Percentiles rank a stretch among this genome's conserved stretches.
Conservation (phyloP, 1,139 yeast species). For the Candida glucosophila region DNA sequence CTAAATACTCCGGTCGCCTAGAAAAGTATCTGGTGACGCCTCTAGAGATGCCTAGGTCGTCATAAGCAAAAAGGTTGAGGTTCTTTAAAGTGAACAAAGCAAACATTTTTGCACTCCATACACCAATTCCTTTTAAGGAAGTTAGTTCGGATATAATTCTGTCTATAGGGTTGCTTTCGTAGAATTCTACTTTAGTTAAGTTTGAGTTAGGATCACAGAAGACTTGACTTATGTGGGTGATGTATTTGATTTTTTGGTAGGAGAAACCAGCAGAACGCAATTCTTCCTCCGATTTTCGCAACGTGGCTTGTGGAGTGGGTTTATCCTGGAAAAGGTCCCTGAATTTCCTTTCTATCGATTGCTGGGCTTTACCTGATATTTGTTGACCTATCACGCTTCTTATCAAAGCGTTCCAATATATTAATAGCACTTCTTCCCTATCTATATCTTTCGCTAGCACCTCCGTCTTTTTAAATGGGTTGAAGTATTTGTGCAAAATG, state of each 20-base stretch:
- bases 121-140: constrained; percentile 70
- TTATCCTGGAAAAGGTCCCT: constrained; percentile 21
- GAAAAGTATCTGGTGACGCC: constrained; percentile 63
- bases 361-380: constrained; percentile 79
- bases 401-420: constrained; percentile 31
- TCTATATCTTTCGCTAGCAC: constrained; percentile 5
- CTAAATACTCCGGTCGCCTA: constrained; percentile 43
- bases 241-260: constrained; percentile 57
- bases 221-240: constrained; percentile 51
- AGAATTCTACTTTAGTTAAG: constrained; percentile 33
- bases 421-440: constrained; percentile 23
- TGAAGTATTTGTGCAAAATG: constrained; percentile 23
- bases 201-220: constrained; percentile 33
- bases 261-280: constrained; percentile 65
- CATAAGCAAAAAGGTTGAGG: constrained; percentile 64
- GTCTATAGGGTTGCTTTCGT: constrained; percentile 24
- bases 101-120: constrained; percentile 92
- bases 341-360: constrained; percentile 48
- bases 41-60: constrained; percentile 78
- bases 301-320: constrained; percentile 48
- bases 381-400: constrained; percentile 66
- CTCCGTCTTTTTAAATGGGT: constrained; percentile 15
- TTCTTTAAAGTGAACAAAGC: constrained; percentile 59
- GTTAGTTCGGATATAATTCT: constrained; percentile 50
- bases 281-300: constrained; percentile 31